Evolutionary conservation across 2,329 filamentous ascomycete genomes (phyloP).

Genomic region (Claviceps spartinae): DNA sequence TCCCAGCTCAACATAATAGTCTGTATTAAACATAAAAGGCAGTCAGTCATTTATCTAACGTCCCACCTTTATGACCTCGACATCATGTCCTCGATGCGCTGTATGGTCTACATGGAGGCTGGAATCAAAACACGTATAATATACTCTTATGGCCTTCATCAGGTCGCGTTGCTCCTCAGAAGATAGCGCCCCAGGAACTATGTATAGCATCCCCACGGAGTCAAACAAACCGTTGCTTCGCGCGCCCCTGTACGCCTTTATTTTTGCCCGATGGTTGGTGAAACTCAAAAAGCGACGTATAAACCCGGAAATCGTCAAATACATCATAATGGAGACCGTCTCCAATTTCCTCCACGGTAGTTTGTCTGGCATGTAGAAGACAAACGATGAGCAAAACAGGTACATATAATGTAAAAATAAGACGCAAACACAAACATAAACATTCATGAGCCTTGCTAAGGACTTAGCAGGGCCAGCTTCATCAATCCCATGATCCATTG

Average conservation of each 20-base stretch:
- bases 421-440: background rate
- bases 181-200: background rate
- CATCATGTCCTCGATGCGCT: background rate
- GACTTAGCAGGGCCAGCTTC: no score
- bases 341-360: background rate
- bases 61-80: background rate
- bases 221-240: background rate
- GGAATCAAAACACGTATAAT: background rate
- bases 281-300: background rate
- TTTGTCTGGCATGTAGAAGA: background rate
- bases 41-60: background rate
- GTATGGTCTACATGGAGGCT: background rate
- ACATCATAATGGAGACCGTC: background rate
- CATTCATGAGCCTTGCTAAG: no score
- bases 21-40: background rate
- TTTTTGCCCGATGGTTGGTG: background rate
- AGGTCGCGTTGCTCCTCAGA: background rate
- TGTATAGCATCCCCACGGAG: background rate
- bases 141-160: no score
- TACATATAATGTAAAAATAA: background rate
- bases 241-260: background rate
- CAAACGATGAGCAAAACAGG: background rate
- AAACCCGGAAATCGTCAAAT: conserved; percentile 1
- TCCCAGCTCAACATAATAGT: background rate
- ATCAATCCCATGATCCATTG: no score